Conservation (phyloP, 208 protist genomes). For the Acanthamoeba sp. region DNA sequence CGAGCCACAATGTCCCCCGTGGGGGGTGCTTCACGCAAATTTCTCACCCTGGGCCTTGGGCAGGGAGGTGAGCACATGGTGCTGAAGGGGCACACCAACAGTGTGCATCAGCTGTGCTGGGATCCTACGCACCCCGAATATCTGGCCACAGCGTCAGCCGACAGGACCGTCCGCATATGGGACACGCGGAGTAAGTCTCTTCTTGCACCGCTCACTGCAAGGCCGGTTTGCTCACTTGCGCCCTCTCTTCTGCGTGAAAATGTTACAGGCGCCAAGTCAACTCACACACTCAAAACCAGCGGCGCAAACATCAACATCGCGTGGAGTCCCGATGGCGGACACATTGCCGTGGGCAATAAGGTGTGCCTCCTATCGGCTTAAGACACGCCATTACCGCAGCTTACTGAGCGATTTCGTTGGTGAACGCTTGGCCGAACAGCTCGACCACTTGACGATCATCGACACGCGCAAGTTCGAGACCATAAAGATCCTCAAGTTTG, state of each 20-base stretch:
- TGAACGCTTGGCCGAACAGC: background rate
- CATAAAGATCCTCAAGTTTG: conserved; percentile 71
- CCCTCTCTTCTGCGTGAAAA: background rate
- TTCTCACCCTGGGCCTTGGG: background rate
- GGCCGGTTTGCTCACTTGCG: background rate
- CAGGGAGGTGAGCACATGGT: conserved; percentile 59
- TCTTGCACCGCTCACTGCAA: background rate
- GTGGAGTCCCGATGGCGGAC: conserved; percentile 80
- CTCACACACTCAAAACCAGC: conserved; percentile 77
- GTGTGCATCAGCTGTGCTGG: conserved; percentile 84
- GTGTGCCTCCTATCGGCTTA: background rate
- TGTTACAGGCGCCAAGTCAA: conserved; percentile 57
- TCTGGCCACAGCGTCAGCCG: conserved; percentile 82
- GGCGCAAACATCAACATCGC: conserved; percentile 85
- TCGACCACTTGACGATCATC: conserved; percentile 81
- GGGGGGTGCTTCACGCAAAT: background rate
- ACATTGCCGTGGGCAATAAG: conserved; percentile 84
- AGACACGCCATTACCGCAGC: too few relatives aligned
- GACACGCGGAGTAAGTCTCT: conserved; percentile 75
- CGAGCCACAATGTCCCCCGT: background rate
- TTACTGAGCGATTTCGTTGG: background rate
- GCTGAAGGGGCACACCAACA: conserved; percentile 79
- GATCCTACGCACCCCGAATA: conserved; percentile 64
- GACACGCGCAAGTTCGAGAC: conserved; percentile 76
- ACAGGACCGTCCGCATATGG: conserved; percentile 85